Conservation (phyloP, 1,284 basidiomycete species). For the Leccinum pachyderme region DNA sequence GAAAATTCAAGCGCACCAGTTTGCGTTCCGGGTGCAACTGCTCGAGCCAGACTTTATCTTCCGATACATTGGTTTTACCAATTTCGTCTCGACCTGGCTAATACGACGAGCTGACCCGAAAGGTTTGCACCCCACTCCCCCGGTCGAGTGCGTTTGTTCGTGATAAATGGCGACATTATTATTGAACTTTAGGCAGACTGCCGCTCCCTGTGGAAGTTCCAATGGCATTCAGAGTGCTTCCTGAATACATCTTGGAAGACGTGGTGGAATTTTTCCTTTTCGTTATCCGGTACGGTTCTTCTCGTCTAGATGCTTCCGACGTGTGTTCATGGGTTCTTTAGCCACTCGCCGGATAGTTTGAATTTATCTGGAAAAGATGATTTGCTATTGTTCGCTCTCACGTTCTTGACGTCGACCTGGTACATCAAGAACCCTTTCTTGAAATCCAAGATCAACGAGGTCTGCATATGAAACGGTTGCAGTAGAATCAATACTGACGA, state of each 20-base stretch:
- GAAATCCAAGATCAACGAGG: conserved; percentile 96
- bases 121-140: conserved; percentile 72
- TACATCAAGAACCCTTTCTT: conserved; percentile 99
- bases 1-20: conserved; percentile 66
- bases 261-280: conserved; percentile 89
- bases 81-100: conserved; percentile 93
- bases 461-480: conserved; percentile 29
- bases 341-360: conserved; percentile 78
- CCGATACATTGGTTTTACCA: conserved; percentile 79
- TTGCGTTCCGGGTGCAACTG: conserved; percentile 84
- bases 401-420: conserved; percentile 91
- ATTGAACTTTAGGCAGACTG: conserved; percentile 49
- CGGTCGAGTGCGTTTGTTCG: conserved; percentile 55
- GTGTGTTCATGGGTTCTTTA: conserved; percentile 31
- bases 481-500: conserved; percentile 2
- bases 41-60: conserved; percentile 84
- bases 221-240: conserved; percentile 82
- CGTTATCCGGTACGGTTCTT: conserved; percentile 64
- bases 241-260: conserved; percentile 95
- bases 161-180: background rate
- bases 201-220: conserved; percentile 88
- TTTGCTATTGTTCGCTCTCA: conserved; percentile 86
- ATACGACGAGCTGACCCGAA: conserved; percentile 89
- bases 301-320: background rate
- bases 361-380: conserved; percentile 83